Percentiles rank a stretch among this genome's conserved stretches.
phyloP scores from a whole-genome alignment of 768 basidiomycete species.

The Boletus edulis region DNA sequence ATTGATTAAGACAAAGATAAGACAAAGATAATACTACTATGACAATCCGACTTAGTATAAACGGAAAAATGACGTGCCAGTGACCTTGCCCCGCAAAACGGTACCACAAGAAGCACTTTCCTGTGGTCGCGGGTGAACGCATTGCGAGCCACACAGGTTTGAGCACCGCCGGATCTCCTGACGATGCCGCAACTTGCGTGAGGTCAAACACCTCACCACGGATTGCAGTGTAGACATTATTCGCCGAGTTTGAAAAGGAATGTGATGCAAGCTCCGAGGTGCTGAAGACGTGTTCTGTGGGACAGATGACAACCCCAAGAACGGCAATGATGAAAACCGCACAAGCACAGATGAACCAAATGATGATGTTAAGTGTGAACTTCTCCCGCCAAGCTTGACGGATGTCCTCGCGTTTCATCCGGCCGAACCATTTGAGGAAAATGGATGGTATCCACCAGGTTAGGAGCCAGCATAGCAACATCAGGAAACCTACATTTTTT shows the following conservation, averaged over 20 bases:
- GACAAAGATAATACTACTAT: too few species aligned
- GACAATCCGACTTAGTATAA: too few species aligned
- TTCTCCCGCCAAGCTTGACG: conserved; percentile 98
- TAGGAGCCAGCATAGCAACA: conserved; percentile 80
- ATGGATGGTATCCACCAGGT: conserved; percentile 90
- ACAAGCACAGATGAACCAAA: conserved; percentile 90
- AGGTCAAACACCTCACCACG: conserved; percentile 96
- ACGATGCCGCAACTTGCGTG: conserved; percentile 46
- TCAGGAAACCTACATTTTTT: too few species aligned
- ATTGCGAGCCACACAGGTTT: too few species aligned
- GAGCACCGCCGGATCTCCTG: too few species aligned
- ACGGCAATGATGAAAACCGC: conserved; percentile 92
- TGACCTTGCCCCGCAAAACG: too few species aligned
- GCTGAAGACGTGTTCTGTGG: conserved; percentile 90
- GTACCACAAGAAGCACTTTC: too few species aligned
- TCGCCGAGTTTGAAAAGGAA: conserved; percentile 57
- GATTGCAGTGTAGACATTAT: conserved; percentile 78
- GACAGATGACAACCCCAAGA: conserved; percentile 87
- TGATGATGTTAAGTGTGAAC: conserved; percentile 89
- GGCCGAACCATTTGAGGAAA: conserved; percentile 66
- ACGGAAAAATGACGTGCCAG: too few species aligned
- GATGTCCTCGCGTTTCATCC: conserved; percentile 94
- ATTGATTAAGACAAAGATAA: too few species aligned
- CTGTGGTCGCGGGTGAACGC: too few species aligned
- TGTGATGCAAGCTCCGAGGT: conserved; percentile 71